Base-by-base conservation (phyloP, 2,329 filamentous ascomycete species). In the Cladosporium cucumerinum region DNA sequence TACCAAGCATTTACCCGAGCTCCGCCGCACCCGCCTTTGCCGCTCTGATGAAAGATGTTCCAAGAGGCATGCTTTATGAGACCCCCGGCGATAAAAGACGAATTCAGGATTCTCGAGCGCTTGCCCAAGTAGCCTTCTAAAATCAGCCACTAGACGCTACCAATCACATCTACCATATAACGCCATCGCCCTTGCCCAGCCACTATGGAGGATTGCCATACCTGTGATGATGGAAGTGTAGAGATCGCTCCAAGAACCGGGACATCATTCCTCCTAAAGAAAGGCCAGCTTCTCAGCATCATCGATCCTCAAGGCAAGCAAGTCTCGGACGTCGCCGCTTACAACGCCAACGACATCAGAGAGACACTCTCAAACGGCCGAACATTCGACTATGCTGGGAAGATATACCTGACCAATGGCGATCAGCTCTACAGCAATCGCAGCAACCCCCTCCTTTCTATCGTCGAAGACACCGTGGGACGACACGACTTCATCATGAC, bases 291-390 rank as follows among this genome's bases (percentile, higher is more conserved):
- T 36, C 54, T 71, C 54, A 66, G 67, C 12, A 66, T 71, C 49
- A 71, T 70, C 59, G 69, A 71, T 25, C 68, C 68, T 5, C 58
- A 66, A 57, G 69, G 69, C 21, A 65, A 67, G 11, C 69, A 71
- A 59, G 69, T 71, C 25, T 68, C 66, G 18, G 69, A 71, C 10
- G 63, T 71, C 12, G 64, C 69, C 3, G 69, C 68, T 36, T 70
- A 65, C 55, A 70, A 68, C 39, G 60, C 64, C n/a, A 54, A 66
- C 21, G 69, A 71, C 46, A 39, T 63, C 1, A 32, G 66, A 8
- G 69, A 71, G 63, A 66, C 69, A 16, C 67, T 71, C 39, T 69
- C 66, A 5, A 70, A 69, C 36, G 69, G 69, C 48, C 67, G 69
- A 18, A 70, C 69, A 7, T 64, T 71, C 48, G 69, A 71, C 64